Base-by-base conservation (phyloP, 257 asterid genomes). In the Nicotiana undulata region DNA sequence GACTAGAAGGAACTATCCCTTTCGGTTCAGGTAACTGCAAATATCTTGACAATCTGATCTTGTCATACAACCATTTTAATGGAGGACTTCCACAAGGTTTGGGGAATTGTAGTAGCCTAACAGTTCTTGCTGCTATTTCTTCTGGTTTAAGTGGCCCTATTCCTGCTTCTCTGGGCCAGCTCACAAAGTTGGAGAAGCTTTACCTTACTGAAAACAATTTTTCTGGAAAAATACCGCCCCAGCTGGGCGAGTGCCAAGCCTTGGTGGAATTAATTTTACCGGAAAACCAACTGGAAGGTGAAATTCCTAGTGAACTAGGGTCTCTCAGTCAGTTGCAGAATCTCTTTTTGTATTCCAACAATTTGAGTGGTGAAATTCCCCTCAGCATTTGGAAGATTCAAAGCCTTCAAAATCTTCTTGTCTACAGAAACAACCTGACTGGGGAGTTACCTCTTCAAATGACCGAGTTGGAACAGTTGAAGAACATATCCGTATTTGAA, bases 381-480 rank as follows among this genome's bases (percentile, higher is more conserved):
- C 51, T 20, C 10, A 79, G 89, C 51, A 81, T 95, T 67, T 95
- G 96, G 93, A 89, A 86, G 90, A 88, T 93, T 77, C 92, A 31
- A 64, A 89, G 85, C 82, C 97, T 93, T 81, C 85, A 85, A 82
- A 15, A 81, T 79, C 76, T 95, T 76, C 53, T 80, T 29, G 87
- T 93, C 81, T 93, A 93, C 59, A 80, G 87, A 80, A 95, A 95
- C 83, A 84, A 87, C 81, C 90, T 95, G 65, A 87, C 89, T 4
- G 98, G 98, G 52, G 90, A 89, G 86, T 84, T 95, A 81, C 98
- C 98, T 5, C 26, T 17, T 16, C 93, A 88, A 76, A 86, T 95
- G 70, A 89, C 92, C 0, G 86, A 88, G 89, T 80, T 92, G 34
- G 89, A 88, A 91, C 86, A 87, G 66, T 83, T 95, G 83, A 86